Evolutionary conservation across 1,284 basidiomycete species (phyloP), one percentile per base, ranked within the genome.

Genomic region (Trametes polyzona): DNA sequence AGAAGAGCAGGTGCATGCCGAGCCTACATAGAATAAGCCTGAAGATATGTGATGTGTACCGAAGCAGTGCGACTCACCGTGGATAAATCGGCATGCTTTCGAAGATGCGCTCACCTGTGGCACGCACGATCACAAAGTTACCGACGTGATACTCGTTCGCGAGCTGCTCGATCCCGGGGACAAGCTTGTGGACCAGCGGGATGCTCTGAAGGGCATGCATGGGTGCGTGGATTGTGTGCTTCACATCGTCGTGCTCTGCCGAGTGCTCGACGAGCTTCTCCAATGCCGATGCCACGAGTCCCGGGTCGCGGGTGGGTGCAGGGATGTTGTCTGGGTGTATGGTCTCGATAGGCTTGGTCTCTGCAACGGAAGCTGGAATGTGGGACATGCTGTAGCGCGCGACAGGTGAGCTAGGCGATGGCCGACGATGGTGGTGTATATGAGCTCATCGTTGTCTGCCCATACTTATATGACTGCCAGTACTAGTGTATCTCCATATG

Each of bases 31-130:
- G 12, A 23, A 5, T 69, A 21, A 7, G n/a, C 21, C 11, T 19
- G 21, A 26, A 19, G 10, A 24, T 11, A 39, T 14, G 43, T 29
- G 12, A 11, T 8, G 3, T 23, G 14, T 10, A 10, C 4, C 14
- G 8, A 14, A 47, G 23, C 21, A 14, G 2, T 3, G 2, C 3
- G 3, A 53, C 71, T 50, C 55, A 80, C 74, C 79, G 76, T 16
- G 83, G 82, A 73, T 91, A 93, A 32, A 93, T 78, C 0, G 90
- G 90, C 91, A 93, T 93, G 52, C 81, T 83, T 73, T 93, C 92
- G 59, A 92, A 92, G 62, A 88, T 78, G 67, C 80, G 79, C 69
- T 86, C 78, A 2, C 81, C 82, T 0, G 84, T 82, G 8, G 73
- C 72, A 17, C 90, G 78, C 41, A 88, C 78, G 26, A 82, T 72